Evolutionary conservation across 2,329 filamentous ascomycete species (phyloP).

Genomic region (Pseudopyricularia cyperi): DNA sequence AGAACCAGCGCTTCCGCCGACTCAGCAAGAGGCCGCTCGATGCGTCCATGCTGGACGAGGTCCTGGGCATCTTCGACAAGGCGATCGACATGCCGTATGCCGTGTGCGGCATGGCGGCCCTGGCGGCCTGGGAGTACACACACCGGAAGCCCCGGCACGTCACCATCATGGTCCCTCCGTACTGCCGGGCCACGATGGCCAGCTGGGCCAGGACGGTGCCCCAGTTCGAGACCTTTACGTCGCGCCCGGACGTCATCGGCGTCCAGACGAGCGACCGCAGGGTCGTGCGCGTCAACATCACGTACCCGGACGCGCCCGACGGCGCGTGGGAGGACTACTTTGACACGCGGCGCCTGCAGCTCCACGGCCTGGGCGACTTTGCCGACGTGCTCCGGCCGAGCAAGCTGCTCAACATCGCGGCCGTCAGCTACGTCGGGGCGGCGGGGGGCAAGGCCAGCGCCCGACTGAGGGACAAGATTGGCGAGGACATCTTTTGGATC

Average conservation of each 20-base stretch:
- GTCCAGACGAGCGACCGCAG: conserved; percentile 23
- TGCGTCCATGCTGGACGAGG: conserved; percentile 14
- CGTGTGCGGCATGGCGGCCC: conserved; percentile 29
- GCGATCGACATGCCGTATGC: conserved; percentile 32
- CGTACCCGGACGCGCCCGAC: conserved; percentile 15
- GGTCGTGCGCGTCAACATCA: conserved; percentile 20
- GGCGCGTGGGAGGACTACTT: conserved; percentile 16
- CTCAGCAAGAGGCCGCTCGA: neutral
- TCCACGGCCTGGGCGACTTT: neutral
- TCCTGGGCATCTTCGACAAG: conserved; percentile 24
- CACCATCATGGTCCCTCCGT: conserved; percentile 25
- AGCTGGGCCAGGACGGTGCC: conserved; percentile 23
- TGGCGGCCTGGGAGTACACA: conserved; percentile 28
- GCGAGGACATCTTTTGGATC: conserved; percentile 20
- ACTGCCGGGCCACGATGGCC: conserved; percentile 20
- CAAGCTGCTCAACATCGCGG: conserved; percentile 20
- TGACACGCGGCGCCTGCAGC: conserved; percentile 6
- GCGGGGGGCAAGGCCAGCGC: neutral
- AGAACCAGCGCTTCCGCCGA: neutral
- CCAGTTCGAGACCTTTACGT: conserved; percentile 16
- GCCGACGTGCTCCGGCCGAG: conserved; percentile 18
- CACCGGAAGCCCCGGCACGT: conserved; percentile 17
- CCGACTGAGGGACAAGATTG: conserved; percentile 8
- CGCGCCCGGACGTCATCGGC: conserved; percentile 25
- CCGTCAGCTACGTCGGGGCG: conserved; percentile 14